Evolutionary conservation across 495 filamentous ascomycete genomes (phyloP), one percentile per base, ranked within the genome.

Genomic region (Penicillium canariense): DNA sequence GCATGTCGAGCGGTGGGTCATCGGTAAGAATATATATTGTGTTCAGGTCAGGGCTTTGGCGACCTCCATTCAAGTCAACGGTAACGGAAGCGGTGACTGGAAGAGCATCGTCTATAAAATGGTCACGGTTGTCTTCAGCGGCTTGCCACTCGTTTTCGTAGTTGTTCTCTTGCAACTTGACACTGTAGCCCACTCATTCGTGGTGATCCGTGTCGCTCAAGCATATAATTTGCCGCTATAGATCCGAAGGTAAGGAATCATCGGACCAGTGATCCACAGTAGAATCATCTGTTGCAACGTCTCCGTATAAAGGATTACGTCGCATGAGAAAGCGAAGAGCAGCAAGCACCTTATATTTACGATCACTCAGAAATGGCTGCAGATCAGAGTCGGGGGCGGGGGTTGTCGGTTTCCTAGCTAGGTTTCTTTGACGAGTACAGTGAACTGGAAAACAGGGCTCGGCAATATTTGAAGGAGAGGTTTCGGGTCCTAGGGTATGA

Each of bases 401-500:
- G 9, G 6, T 7, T 8, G n/a, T n/a, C n/a, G n/a, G n/a, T 34
- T 27, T 8, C 52, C 52, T 15, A 34, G 10, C 52, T 34, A 55
- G 52, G 48, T 26, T 17, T 48, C 52, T 17, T 48, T 55, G 17
- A 55, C 48, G 1, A 55, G 10, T 0, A 42, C 17, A 25, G 44
- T 15, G 2, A 60, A 44, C 8, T 23, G 12, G 10, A 60, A 26
- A 1, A 43, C 12, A 5, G 39, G 31, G 15, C 53, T 56, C 10
- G 48, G 52, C 8, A 60, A 27, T 14, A 60, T 60, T 15, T 44
- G 34, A 25, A 60, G 58, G 1, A 60, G 52, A 5, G 58, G 53
- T 14, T 42, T 28, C 1, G 53, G 58, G 28, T 60, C 53, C 22
- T 56, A 53, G 2, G 53, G 53, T 25, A 60, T 48, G 7, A 56